These are phyloP conservation scores for Lentinula detonsa DNA, from an alignment of 768 basidiomycete species.

Conservation along the genomic window DNA sequence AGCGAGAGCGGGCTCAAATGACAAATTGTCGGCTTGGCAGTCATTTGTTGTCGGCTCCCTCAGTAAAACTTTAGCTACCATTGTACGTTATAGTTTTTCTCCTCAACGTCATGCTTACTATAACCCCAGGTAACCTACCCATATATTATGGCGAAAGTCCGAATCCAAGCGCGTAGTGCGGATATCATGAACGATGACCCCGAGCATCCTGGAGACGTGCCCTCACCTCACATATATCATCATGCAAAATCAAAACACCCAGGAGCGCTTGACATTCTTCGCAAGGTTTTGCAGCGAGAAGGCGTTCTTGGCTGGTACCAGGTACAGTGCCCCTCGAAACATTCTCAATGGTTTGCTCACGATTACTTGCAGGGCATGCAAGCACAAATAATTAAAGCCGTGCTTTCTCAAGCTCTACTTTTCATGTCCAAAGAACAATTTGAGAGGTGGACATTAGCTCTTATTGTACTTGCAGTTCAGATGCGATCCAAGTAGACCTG, in stretches of 20 bases:
- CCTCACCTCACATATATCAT: slow-evolving; percentile 25
- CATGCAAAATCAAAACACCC: slow-evolving; percentile 45
- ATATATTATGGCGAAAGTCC: slow-evolving; percentile 95
- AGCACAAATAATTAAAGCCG: slow-evolving; percentile 94
- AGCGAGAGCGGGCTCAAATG: slow-evolving; percentile 31
- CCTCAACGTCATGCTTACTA: not conserved
- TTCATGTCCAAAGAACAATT: slow-evolving; percentile 99
- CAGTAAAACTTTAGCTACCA: slow-evolving; percentile 92
- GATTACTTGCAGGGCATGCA: slow-evolving; percentile 70
- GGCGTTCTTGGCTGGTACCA: slow-evolving; percentile 95
- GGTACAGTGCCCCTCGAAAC: slow-evolving; percentile 32
- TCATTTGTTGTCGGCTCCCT: slow-evolving; percentile 86
- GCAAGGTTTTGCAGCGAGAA: slow-evolving; percentile 63
- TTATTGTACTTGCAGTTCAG: slow-evolving; percentile 53
- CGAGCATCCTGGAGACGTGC: slow-evolving; percentile 30
- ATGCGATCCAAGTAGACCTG: slow-evolving; percentile 11
- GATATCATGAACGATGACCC: slow-evolving; percentile 44
- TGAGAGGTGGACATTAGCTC: slow-evolving; percentile 76
- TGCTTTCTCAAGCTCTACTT: slow-evolving; percentile 88
- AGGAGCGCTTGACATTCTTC: slow-evolving; percentile 76
- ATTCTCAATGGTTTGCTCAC: not conserved
- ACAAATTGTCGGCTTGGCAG: slow-evolving; percentile 70
- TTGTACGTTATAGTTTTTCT: slow-evolving; percentile 48
- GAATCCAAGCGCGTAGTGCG: slow-evolving; percentile 81
- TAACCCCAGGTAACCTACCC: slow-evolving; percentile 79